Conservation (phyloP, 768 basidiomycete species). For the Krasilnikovozyma curviuscula region DNA sequence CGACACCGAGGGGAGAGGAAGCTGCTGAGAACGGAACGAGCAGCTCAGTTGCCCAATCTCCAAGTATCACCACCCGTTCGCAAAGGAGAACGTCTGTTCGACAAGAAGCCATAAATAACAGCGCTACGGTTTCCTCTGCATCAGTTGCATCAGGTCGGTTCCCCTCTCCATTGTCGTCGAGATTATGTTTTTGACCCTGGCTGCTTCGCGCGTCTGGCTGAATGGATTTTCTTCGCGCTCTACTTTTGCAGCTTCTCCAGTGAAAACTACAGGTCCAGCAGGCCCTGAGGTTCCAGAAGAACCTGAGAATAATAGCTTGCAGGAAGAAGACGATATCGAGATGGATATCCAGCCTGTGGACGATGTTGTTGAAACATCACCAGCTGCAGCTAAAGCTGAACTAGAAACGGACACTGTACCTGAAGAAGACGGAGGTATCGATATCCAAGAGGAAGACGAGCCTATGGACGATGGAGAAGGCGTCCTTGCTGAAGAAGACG, state of each 20-base stretch:
- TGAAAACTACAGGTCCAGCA: not conserved
- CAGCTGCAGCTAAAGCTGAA: not conserved
- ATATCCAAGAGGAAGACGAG: conserved; percentile 3
- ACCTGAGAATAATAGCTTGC: not conserved
- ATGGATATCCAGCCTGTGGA: not conserved
- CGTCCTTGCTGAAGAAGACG: conserved; percentile 55
- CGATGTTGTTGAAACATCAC: too few relatives aligned
- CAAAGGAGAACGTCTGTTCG: too few relatives aligned
- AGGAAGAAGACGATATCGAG: not conserved
- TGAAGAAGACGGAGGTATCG: not conserved
- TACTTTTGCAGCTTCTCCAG: too few relatives aligned
- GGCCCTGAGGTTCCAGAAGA: not conserved
- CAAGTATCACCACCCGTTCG: too few relatives aligned
- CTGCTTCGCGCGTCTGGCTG: not conserved
- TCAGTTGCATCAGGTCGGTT: too few relatives aligned
- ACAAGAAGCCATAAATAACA: too few relatives aligned
- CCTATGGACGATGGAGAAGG: not conserved
- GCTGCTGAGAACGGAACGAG: too few relatives aligned
- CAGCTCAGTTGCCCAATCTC: too few relatives aligned
- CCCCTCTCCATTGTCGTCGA: too few relatives aligned
- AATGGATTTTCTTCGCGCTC: conserved; percentile 9
- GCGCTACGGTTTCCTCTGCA: too few relatives aligned
- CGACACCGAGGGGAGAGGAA: too few relatives aligned
- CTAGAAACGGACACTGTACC: not conserved
- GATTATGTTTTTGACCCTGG: too few relatives aligned